These are phyloP conservation scores for Ulvella scutata DNA, from an alignment of 139 green algal species.

Conservation along the genomic window DNA sequence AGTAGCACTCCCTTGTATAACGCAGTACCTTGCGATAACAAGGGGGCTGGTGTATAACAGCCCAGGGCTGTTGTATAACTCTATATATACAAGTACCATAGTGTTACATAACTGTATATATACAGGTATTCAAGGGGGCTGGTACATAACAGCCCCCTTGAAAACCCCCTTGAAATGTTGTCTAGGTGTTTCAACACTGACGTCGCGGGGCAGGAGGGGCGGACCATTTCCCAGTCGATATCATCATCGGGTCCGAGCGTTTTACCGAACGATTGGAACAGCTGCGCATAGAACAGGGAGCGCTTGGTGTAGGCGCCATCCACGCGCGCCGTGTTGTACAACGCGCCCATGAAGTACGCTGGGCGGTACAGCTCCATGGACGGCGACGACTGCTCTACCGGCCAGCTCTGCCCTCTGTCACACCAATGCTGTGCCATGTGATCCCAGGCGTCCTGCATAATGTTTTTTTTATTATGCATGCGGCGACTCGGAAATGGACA, in stretches of 20 bases:
- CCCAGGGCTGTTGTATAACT: no score
- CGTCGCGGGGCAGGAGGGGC: background rate
- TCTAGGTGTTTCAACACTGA: no score
- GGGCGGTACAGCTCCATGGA: background rate
- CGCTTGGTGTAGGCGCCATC: background rate
- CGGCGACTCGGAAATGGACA: no score
- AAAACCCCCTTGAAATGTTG: no score
- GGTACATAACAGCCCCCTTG: no score
- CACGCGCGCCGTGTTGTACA: background rate
- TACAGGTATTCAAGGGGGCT: no score
- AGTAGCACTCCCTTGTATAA: no score
- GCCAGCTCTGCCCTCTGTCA: background rate
- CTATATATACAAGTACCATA: no score
- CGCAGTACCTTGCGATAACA: no score
- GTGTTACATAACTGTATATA: no score
- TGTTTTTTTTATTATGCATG: no score
- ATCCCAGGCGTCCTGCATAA: background rate
- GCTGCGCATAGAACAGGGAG: background rate
- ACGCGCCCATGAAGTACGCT: background rate
- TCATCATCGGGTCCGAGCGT: background rate
- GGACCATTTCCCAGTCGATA: background rate
- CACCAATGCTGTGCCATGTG: background rate
- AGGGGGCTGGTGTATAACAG: no score
- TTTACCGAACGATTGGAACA: background rate
- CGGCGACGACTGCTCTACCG: background rate